Base-by-base conservation (phyloP, 805 yeast species). In the Pichia heedii region DNA sequence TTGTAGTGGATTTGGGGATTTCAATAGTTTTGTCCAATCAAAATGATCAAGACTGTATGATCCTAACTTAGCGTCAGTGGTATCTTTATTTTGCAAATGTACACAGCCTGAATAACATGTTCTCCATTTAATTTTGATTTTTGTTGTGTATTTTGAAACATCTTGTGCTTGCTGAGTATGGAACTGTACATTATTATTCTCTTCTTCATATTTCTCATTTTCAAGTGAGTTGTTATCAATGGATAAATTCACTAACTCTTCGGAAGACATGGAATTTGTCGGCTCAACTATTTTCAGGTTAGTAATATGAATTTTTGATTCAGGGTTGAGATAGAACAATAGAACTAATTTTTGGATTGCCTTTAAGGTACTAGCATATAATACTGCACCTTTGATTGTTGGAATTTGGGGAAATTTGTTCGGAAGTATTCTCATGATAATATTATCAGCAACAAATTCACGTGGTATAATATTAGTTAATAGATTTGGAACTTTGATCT, bases 381-480 rank as follows among this genome's bases (percentile, higher is more conserved):
- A 67, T 16, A 69, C 64, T 18, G 63, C 68, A 1, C 88, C 86
- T 40, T 70, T 69, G 22, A 82, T 59, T 12, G 63, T 61, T 3
- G 88, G 88, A 13, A 79, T 50, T 46, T 70, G 71, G 0, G 77
- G 70, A 39, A 69, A 70, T 37, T 74, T 71, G 1, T 70, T 62
- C 0, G 88, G 88, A 32, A 79, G 68, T 1, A 83, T 61, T 15
- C 84, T 59, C 21, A 83, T 63, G 7, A 68, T 57, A 2, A 83
- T 64, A 21, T 73, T 64, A 1, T 66, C 59, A 29, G 77, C 69
- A 10, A 82, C 46, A 10, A 66, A 52, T 4, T 60, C 59, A 19
- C 66, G 56, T 7, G 79, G 74, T 2, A 81, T 57, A 7, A 75
- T 58, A 21, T 57, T 56, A 18, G 65, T 63, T 7, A 81, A 58